Base-by-base conservation (phyloP, 345 rosid species). In the Theobroma cacao region DNA sequence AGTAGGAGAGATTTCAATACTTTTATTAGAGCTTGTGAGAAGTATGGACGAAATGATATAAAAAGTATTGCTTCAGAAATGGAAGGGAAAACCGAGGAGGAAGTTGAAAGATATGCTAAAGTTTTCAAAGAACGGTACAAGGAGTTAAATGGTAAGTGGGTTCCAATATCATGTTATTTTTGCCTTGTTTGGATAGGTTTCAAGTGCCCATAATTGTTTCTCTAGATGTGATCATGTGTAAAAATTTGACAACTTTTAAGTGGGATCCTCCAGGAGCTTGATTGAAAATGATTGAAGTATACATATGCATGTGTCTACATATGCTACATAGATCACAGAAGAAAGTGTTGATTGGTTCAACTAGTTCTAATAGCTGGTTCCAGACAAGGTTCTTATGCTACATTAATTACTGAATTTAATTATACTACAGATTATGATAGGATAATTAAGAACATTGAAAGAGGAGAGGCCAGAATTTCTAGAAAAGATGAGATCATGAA, bases 401-500 rank as follows among this genome's bases (percentile, higher is more conserved):
- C 22, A 70, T 28, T 55, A 40, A 77, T 45, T 69, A 58, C 13
- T 38, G 13, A 53, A 52, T 72, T 34, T 58, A 38, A 72, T 52
- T 28, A 36, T 69, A 53, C 40, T 41, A 43, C 79, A 96, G 99
- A 94, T 82, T 96, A 89, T 79, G 98, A 94, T 81, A 90, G 99
- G 85, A 92, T 96, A 82, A 91, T 96, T 50, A 96, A 96, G 91
- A 96, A 94, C 81, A 96, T 96, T 81, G 98, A 96, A 85, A 83
- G 98, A 62, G 99, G 99, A 38, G 99, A 96, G 85, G 97, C 94
- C 55, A 90, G 98, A 82, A 96, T 94, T 79, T 89, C 98, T 72
- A 92, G 97, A 47, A 96, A 92, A 86, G 99, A 95, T 80, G 98
- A 95, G 87, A 95, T 95, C 79, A 95, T 95, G 99, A 95, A 94